These are phyloP conservation scores for Phoenix roebelenii DNA, from an alignment of 176 grass and related monocot genomes.

Conservation along the genomic window DNA sequence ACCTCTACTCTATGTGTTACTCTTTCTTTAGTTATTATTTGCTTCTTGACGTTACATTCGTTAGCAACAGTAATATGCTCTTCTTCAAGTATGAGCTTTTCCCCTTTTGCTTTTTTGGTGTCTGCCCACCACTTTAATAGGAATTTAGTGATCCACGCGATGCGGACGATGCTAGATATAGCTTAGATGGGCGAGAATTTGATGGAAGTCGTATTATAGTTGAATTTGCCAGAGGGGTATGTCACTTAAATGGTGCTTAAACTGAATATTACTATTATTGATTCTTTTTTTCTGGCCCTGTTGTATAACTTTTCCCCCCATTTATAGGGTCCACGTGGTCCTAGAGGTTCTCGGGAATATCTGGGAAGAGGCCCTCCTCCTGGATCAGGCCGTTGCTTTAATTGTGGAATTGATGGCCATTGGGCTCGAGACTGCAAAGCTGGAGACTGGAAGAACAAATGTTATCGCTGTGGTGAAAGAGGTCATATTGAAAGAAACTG, in stretches of 20 bases:
- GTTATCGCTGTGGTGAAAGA: conserved; percentile 93
- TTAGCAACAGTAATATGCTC: too few species aligned
- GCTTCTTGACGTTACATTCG: too few species aligned
- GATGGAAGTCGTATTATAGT: conserved; percentile 90
- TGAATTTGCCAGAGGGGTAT: conserved; percentile 93
- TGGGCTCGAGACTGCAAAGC: conserved; percentile 97
- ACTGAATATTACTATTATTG: too few species aligned
- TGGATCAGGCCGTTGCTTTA: conserved; percentile 90
- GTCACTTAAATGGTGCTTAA: neutral
- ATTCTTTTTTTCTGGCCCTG: too few species aligned
- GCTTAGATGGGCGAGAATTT: conserved; percentile 82
- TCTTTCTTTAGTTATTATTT: too few species aligned
- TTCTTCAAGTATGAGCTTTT: too few species aligned
- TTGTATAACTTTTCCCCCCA: too few species aligned
- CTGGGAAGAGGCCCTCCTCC: conserved; percentile 79
- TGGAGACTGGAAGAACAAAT: conserved; percentile 99
- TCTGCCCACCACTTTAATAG: conserved; percentile 28
- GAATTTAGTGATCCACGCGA: conserved; percentile 87
- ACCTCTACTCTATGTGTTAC: neutral
- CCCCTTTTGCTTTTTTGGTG: neutral
- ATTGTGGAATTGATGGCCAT: conserved; percentile 95
- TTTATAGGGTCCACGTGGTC: conserved; percentile 51
- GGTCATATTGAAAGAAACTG: conserved; percentile 98
- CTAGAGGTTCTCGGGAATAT: conserved; percentile 74
- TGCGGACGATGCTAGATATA: conserved; percentile 91